These are phyloP conservation scores for Umbelopsis sp. DNA, from an alignment of 371 early-diverging fungal species.

Conservation along the genomic window DNA sequence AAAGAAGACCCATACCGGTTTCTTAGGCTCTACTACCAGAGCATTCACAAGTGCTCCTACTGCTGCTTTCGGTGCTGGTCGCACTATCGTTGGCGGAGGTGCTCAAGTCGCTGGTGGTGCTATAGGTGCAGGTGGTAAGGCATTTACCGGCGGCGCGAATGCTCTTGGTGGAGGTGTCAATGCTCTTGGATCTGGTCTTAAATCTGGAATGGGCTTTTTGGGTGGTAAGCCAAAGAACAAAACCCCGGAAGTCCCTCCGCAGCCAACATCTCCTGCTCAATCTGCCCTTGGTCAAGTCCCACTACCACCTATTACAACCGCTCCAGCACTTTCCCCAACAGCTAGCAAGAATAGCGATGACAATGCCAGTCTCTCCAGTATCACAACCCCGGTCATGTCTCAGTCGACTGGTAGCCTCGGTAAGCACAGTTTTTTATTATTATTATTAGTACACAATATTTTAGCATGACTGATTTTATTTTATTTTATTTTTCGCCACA, in stretches of 20 bases:
- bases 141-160: conserved; percentile 44
- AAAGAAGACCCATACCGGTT: conserved; percentile 39
- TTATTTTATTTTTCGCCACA: not conserved
- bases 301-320: not conserved
- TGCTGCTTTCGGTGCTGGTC: conserved; percentile 26
- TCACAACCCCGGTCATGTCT: not conserved
- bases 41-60: conserved; percentile 46
- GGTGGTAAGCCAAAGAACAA: conserved; percentile 27
- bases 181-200: conserved; percentile 41
- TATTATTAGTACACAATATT: not conserved
- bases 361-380: not conserved
- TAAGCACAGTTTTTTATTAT: not conserved
- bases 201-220: conserved; percentile 36
- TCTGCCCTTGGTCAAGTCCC: not conserved
- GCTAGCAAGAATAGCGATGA: conserved; percentile 9
- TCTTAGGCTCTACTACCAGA: conserved; percentile 38
- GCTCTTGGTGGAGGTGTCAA: conserved; percentile 43
- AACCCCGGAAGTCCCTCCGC: not conserved
- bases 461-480: too few relatives aligned
- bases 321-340: not conserved
- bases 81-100: conserved; percentile 9
- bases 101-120: conserved; percentile 34
- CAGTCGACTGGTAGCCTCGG: not conserved
- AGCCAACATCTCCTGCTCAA: not conserved
- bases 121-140: conserved; percentile 41